Evolutionary conservation across 768 basidiomycete genomes (phyloP), one percentile per base, ranked within the genome.

Genomic region (Cystobasidium ongulense): DNA sequence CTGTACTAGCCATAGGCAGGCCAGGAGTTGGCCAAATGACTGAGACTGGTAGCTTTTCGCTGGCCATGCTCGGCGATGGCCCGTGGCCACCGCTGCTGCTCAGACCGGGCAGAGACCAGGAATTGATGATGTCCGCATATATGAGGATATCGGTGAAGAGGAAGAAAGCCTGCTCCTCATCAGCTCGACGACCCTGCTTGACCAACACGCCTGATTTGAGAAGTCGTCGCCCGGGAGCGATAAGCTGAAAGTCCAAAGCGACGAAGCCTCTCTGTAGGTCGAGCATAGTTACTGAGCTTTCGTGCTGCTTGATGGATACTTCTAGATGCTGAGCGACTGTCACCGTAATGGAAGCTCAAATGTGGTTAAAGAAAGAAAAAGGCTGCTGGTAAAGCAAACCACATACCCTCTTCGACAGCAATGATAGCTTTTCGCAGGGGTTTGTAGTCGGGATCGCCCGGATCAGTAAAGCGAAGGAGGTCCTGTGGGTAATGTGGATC

Each of bases 71-170:
- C 5, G 68, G 39, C 8, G 27, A 36, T 2, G 54, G 27, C 8
- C 11, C 54, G 36, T 38, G 53, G 29, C 36, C 54, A 27, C 15
- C 31, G 35, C 68, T 59, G 54, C n/a, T 33, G 53, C 41, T 52
- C 23, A 50, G 25, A 1, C 38, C 29, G 15, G 38, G 41, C 27
- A 50, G 11, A 11, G 52, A 59, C 52, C 27, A 41, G 2, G 36
- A 15, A 5, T 70, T 72, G 15, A 33, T 33, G 10, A 57, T 13
- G 11, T 63, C 52, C 1, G 78, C 78, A 23, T 77, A 91, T 39
- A 93, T 77, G 38, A 94, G 81, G 76, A 87, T 87, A 81, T 94
- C 92, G 17, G 88, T 89, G 80, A 93, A 90, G 0, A 94, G 84
- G 11, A 93, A 82, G 79, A 93, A 90, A 75, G 90, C 88, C 39